phyloP scores from a whole-genome alignment of 768 basidiomycete species.

The Tephrocybe rancida region DNA sequence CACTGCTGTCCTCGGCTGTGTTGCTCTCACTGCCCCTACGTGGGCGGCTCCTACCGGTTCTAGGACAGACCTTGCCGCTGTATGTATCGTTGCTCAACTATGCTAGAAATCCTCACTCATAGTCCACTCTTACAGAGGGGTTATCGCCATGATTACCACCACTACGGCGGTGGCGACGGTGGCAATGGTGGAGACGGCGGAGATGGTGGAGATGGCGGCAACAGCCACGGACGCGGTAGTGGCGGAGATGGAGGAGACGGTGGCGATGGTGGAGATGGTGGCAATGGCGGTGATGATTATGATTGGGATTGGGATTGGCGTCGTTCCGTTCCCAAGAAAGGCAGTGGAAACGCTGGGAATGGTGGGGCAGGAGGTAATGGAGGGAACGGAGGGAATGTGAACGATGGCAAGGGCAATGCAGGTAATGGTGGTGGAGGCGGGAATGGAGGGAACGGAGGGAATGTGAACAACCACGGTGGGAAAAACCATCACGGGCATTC shows the following conservation, averaged over 20 bases:
- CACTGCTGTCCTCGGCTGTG: slow-evolving; percentile 4
- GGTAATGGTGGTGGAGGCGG: slow-evolving; percentile 2
- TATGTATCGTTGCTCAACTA: not conserved
- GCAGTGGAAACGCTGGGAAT: not conserved
- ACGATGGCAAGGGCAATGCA: not conserved
- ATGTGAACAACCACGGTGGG: not conserved
- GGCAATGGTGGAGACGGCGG: not conserved
- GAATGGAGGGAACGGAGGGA: not conserved
- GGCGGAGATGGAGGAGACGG: not conserved
- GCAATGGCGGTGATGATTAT: not conserved
- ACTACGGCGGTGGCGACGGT: not conserved
- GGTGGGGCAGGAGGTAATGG: slow-evolving; percentile 1
- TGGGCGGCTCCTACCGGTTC: slow-evolving; percentile 7
- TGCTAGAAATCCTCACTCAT: not conserved
- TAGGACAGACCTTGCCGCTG: not conserved
- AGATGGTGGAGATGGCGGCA: not conserved
- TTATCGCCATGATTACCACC: not conserved
- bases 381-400: not conserved
- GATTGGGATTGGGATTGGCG: not conserved
- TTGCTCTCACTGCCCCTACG: slow-evolving; percentile 1
- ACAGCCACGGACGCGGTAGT: not conserved
- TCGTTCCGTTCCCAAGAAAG: not conserved
- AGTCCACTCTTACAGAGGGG: not conserved
- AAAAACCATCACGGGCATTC: too few species aligned
- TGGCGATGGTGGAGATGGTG: not conserved